Evolutionary conservation across 202 grass and related monocot species (phyloP).

Genomic region (Brachypodium distachyon): DNA sequence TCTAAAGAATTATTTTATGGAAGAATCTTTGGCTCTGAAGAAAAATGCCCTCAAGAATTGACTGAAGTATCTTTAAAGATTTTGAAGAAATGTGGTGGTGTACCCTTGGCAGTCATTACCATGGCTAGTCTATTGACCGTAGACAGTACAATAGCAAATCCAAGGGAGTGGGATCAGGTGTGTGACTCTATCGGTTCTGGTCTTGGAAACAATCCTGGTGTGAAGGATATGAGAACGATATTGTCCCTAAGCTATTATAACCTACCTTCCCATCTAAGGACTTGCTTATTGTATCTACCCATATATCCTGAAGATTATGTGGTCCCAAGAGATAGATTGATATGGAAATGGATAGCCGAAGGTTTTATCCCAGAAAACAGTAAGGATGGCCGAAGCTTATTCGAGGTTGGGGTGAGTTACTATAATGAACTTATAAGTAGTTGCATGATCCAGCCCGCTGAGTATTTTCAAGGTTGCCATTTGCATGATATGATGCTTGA

Average conservation of each 20-base stretch:
- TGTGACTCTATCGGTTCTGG: not conserved
- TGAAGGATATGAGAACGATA: not conserved
- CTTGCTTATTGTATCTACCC: not conserved
- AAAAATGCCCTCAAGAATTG: not conserved
- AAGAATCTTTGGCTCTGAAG: not conserved
- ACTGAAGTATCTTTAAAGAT: not conserved
- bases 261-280: not conserved
- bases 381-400: not conserved
- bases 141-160: not conserved
- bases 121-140: not conserved
- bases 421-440: not conserved
- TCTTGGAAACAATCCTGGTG: not conserved
- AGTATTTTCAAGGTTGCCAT: not conserved
- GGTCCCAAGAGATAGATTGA: not conserved
- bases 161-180: not conserved
- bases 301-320: not conserved
- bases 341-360: not conserved
- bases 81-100: not conserved
- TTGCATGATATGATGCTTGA: not conserved
- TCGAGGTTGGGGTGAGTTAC: not conserved
- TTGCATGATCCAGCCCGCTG: not conserved
- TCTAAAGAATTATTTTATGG: not conserved
- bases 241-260: constrained; percentile 11
- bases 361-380: not conserved
- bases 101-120: constrained; percentile 14